Evolutionary conservation across 2,329 filamentous ascomycete genomes (phyloP).

Genomic region (Botrytis fabae): DNA sequence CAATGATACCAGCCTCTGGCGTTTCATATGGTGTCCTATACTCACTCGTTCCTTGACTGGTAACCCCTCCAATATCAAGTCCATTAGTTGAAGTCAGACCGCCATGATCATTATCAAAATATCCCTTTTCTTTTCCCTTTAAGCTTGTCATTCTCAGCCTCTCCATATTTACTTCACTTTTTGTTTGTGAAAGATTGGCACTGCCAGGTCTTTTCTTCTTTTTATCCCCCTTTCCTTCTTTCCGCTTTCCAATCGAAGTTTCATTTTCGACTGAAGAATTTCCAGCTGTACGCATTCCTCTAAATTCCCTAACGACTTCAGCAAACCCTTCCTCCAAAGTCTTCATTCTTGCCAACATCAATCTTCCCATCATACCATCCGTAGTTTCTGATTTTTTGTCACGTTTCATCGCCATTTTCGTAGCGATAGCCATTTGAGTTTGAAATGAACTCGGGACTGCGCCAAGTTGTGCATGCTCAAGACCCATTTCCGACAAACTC

Average conservation of each 20-base stretch:
- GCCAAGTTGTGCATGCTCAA: slow-evolving; percentile 63
- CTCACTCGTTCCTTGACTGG: slow-evolving; percentile 14
- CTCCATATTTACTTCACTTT: slow-evolving; percentile 29
- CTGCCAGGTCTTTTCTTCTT: slow-evolving; percentile 21
- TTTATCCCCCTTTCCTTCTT: slow-evolving; percentile 20
- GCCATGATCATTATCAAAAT: slow-evolving; percentile 15
- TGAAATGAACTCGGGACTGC: slow-evolving; percentile 74
- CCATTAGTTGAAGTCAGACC: neutral
- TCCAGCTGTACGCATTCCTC: slow-evolving; percentile 37
- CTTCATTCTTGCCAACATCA: slow-evolving; percentile 89
- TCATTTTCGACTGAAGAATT: slow-evolving; percentile 34
- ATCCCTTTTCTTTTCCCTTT: slow-evolving; percentile 12
- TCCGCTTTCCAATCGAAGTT: slow-evolving; percentile 29
- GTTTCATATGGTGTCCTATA: slow-evolving; percentile 10
- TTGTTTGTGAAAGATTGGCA: slow-evolving; percentile 24
- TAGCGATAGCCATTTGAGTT: slow-evolving; percentile 75
- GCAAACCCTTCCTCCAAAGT: slow-evolving; percentile 88
- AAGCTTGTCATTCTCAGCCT: neutral
- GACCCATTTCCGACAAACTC: slow-evolving; percentile 70
- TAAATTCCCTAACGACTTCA: slow-evolving; percentile 78
- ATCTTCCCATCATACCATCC: slow-evolving; percentile 73
- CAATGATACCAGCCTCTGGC: slow-evolving; percentile 11
- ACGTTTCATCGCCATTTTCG: slow-evolving; percentile 54
- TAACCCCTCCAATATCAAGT: slow-evolving; percentile 3
- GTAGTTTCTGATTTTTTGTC: slow-evolving; percentile 47